Evolutionary conservation across 139 green algal genomes (phyloP).

Genomic region (Chlamydomonas incerta): DNA sequence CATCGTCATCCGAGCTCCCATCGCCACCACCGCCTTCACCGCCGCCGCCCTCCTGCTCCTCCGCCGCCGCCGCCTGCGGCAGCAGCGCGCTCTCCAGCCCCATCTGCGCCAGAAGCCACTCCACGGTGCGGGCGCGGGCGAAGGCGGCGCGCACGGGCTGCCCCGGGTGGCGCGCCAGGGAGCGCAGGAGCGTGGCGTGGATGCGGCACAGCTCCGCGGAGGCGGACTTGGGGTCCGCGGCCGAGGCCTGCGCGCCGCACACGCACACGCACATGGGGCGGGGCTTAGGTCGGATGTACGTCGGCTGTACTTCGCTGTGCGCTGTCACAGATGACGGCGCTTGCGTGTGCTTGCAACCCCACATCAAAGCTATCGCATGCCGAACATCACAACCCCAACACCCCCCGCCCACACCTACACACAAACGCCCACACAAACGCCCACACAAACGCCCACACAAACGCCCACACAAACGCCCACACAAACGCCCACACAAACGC

Average conservation of each 20-base stretch:
- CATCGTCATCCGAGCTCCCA: background rate
- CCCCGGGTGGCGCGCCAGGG: conserved; percentile 18
- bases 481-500: too few relatives aligned
- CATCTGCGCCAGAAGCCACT: conserved; percentile 68
- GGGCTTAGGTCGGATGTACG: too few relatives aligned
- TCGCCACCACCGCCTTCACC: background rate
- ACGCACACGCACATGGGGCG: too few relatives aligned
- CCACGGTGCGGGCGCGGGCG: conserved; percentile 43
- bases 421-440: too few relatives aligned
- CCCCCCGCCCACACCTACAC: too few relatives aligned
- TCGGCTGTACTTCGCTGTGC: too few relatives aligned
- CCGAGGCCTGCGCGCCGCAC: conserved; percentile 8
- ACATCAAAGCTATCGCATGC: too few relatives aligned
- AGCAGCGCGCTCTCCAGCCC: conserved; percentile 55
- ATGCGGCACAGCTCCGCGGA: conserved; percentile 43
- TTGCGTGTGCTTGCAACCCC: too few relatives aligned
- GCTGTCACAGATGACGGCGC: too few relatives aligned
- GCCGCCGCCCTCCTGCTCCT: background rate
- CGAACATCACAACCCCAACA: too few relatives aligned
- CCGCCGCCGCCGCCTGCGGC: background rate
- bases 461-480: too few relatives aligned
- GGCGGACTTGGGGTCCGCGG: conserved; percentile 29
- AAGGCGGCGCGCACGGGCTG: conserved; percentile 11
- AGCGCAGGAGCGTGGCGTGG: conserved; percentile 36
- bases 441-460: too few relatives aligned